These are phyloP conservation scores for Actinomucor elegans DNA, from an alignment of 371 early-diverging fungal species.

Conservation along the genomic window DNA sequence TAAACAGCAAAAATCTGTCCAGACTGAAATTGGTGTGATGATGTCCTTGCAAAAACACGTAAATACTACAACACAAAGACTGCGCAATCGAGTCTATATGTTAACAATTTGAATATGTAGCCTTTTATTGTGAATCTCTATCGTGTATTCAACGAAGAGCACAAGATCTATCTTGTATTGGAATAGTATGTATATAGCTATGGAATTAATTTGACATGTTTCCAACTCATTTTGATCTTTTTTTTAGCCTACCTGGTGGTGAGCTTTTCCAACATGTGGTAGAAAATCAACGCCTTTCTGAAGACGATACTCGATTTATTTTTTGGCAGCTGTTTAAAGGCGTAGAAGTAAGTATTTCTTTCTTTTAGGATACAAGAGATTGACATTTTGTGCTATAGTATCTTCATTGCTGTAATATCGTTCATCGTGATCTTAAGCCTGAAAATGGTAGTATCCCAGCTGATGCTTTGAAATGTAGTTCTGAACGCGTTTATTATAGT, in stretches of 20 bases:
- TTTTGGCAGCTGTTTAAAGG: conserved; percentile 78
- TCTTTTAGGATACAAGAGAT: neutral
- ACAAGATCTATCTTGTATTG: conserved; percentile 11
- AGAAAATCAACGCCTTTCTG: conserved; percentile 67
- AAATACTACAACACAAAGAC: no score
- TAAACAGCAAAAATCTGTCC: conserved; percentile 61
- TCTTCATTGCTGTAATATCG: conserved; percentile 33
- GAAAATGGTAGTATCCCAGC: conserved; percentile 49
- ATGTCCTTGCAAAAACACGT: conserved; percentile 70
- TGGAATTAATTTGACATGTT: no score
- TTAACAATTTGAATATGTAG: conserved; percentile 1
- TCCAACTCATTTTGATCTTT: neutral
- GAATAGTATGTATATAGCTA: conserved; percentile 19
- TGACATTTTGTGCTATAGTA: conserved; percentile 22
- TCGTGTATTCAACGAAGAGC: conserved; percentile 10
- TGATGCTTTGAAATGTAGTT: no score
- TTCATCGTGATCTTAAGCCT: conserved; percentile 49
- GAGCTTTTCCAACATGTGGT: conserved; percentile 94
- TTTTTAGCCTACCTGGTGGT: conserved; percentile 66
- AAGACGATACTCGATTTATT: conserved; percentile 78
- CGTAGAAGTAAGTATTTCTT: conserved; percentile 51
- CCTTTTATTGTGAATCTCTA: conserved; percentile 15
- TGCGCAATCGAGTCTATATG: neutral
- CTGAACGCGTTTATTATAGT: conserved; percentile 48
- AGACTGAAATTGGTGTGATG: conserved; percentile 71